Conservation (phyloP, 2,329 filamentous ascomycete genomes). For the Samsoniella hepiali region DNA sequence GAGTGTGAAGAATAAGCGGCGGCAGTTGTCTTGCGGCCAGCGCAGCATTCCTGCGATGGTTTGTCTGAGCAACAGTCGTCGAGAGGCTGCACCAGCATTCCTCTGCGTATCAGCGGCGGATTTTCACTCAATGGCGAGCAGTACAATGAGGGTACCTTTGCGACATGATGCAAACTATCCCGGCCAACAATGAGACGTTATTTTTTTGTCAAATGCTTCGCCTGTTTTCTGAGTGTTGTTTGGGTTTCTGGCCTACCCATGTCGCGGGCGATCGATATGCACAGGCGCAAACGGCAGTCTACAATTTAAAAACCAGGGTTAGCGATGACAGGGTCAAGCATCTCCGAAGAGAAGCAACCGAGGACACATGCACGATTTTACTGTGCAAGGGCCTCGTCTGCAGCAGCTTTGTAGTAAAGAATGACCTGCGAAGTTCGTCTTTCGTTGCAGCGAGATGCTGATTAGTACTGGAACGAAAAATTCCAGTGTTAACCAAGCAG, state of each 20-base stretch:
- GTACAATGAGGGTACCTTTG: not conserved
- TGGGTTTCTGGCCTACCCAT: not conserved
- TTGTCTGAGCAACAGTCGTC: slow-evolving; percentile 6
- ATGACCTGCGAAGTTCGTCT: not conserved
- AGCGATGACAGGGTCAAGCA: not conserved
- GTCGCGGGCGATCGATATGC: not conserved
- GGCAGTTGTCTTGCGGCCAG: not conserved
- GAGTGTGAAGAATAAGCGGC: not conserved
- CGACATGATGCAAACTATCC: not conserved
- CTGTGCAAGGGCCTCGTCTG: not conserved
- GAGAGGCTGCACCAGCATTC: not conserved
- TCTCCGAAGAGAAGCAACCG: no score
- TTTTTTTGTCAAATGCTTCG: not conserved
- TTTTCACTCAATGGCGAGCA: not conserved
- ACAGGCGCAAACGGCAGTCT: not conserved
- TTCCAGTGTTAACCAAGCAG: not conserved
- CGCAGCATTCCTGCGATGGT: not conserved
- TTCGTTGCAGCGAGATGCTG: no score
- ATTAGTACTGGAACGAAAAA: no score
- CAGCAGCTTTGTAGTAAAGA: not conserved
- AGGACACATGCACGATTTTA: no score
- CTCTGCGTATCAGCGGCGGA: not conserved
- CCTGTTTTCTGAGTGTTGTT: not conserved
- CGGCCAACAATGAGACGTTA: not conserved
- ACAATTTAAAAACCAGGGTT: not conserved